Conservation (phyloP, 1,284 basidiomycete species). For the Ustanciosporium gigantosporum region DNA sequence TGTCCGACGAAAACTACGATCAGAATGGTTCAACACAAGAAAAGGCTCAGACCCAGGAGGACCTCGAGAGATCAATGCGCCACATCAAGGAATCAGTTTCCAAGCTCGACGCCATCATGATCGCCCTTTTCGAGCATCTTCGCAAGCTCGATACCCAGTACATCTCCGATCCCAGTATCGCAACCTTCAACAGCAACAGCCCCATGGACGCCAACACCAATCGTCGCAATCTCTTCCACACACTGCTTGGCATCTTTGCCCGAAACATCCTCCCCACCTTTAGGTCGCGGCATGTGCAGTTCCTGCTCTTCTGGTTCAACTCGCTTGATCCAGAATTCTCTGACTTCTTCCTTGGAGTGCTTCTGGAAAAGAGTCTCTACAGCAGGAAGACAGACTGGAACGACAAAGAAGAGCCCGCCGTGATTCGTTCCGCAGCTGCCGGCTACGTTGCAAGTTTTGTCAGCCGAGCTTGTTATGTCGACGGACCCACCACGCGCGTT, state of each 20-base stretch:
- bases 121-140: constrained; percentile 82
- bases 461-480: constrained; percentile 84
- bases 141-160: constrained; percentile 61
- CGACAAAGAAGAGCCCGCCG: constrained; percentile 42
- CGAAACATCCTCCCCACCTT: constrained; percentile 90
- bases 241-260: constrained; percentile 88
- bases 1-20: constrained; percentile 67
- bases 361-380: constrained; percentile 87
- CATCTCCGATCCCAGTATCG: constrained; percentile 24
- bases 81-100: constrained; percentile 79
- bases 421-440: constrained; percentile 56
- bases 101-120: constrained; percentile 87
- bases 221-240: constrained; percentile 68
- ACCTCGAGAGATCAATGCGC: constrained; percentile 27
- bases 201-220: constrained; percentile 32
- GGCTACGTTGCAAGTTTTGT: constrained; percentile 75
- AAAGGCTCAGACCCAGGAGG: constrained; percentile 34
- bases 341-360: constrained; percentile 88
- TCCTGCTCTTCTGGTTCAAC: constrained; percentile 91
- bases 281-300: constrained; percentile 95
- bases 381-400: constrained; percentile 14
- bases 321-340: constrained; percentile 86
- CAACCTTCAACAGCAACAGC: constrained; percentile 14
- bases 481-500: constrained; percentile 73
- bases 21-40: constrained; percentile 18